Evolutionary conservation across 1,284 basidiomycete species (phyloP), one percentile per base, ranked within the genome.

Genomic region (Fomitopsis pinicola): DNA sequence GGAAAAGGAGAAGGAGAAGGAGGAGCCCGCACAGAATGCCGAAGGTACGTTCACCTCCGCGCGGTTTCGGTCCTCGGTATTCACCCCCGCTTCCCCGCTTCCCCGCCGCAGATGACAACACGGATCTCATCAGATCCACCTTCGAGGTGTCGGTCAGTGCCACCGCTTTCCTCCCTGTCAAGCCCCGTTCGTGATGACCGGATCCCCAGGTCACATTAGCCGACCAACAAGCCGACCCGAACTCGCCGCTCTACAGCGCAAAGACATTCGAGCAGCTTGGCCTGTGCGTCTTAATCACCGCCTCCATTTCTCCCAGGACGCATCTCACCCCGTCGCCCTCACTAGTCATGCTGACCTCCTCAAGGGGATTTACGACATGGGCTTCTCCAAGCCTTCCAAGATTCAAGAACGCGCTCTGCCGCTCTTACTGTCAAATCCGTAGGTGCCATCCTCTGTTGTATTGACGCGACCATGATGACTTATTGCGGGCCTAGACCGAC

Each of bases 331-430:
- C 33, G 33, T 56, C 42, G 53, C 58, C 53, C 46, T 22, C 36
- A 40, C 44, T 72, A 97, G 95, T 59, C 89, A 94, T 74, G 81
- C 86, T 57, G 92, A 98, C 74, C 82, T 99, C 35, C 84, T 98
- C 66, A 97, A 97, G 76, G 97, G 97, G n/a, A 86, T 99, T 58
- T 98, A 96, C 75, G 89, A 91, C 54, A 92, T 97, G 87, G 94
- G 94, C 45, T 99, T 98, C 77, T 92, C 94, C 59, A 97, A 97
- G 76, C 97, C 97, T 4, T 98, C 95, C 59, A 99, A 99, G 79
- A 99, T 99, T 66, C 97, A 99, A 80, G 97, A 98, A 80, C 90
- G 93, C 64, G 97, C 97, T 26, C 80, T 99, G 33, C 97, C 97
- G 3, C 81, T 99, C 42, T 84, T 99, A 33, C 85, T 99, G 15